Base-by-base conservation (phyloP, 192 early-diverging fungal species). In the Dissophora ornata region DNA sequence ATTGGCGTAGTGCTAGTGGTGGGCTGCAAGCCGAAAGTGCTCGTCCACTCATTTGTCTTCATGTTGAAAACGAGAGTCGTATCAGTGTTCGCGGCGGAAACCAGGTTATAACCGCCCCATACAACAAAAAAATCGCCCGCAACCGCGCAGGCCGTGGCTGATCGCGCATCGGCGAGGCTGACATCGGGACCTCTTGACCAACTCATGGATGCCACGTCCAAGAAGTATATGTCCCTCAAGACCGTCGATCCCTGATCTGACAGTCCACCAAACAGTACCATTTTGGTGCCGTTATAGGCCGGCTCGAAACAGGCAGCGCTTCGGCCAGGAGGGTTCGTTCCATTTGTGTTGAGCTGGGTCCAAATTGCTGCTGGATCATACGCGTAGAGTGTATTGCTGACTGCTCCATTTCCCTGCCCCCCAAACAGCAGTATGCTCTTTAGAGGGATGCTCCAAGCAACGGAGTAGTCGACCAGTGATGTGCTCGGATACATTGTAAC, bases 221-320 rank as follows among this genome's bases (percentile, higher is more conserved):
- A 34, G 1, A 64, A 26, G 36, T 52, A 64, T 30, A 64, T 54
- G 40, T 64, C 62, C 15, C 28, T 44, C 16, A 44, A 45, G 18
- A 25, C 21, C 1, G 1, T 18, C 16, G 24, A 0, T n/a, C 9
- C 28, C 12, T 15, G 16, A 0, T 16, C 21, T 6, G 1, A 8
- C 24, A 29, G 8, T 13, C 62, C 62, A 0, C 62, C 62, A 32
- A 64, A 64, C 25, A 64, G 18, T 6, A 64, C 25, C 9, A 64
- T 0, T n/a, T 51, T 64, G 0, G 49, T 2, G 10, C 49, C 62
- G n/a, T 64, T 41, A 28, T 42, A 52, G 0, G 62, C 50, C 5
- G 48, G 28, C 2, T 42, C 62, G 8, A 64, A 28, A 26, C 62
- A 64, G 0, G 49, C 26, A 21, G 11, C 11, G 12, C 7, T 19